A percentile compares a stretch with the other conserved stretches of the same genome.
These are phyloP conservation scores for Ustilago bromivora DNA, from an alignment of 1,284 basidiomycete genomes.

Conservation along the genomic window DNA sequence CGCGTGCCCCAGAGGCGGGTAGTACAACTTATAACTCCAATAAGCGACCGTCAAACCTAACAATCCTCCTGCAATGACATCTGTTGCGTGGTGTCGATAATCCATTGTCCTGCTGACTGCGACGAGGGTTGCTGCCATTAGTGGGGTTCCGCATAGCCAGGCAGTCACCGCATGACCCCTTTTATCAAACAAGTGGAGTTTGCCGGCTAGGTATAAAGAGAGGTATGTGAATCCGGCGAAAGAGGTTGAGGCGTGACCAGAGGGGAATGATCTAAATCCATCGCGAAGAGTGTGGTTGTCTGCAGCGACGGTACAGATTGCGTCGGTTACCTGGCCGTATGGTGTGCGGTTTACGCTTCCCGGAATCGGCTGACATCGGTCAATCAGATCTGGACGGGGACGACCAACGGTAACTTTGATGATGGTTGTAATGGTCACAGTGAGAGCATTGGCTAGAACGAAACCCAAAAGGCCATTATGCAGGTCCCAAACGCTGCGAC, in stretches of 20 bases:
- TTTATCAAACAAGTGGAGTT: slow-evolving; percentile 88
- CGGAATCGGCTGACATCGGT: slow-evolving; percentile 81
- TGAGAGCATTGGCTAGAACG: slow-evolving; percentile 79
- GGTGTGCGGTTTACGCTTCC: slow-evolving; percentile 75
- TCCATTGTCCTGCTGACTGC: slow-evolving; percentile 76
- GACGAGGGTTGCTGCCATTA: slow-evolving; percentile 83
- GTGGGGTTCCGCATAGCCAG: slow-evolving; percentile 83
- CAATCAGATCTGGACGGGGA: slow-evolving; percentile 75
- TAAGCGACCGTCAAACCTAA: slow-evolving; percentile 81
- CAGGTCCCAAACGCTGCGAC: slow-evolving; percentile 86
- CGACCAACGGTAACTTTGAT: slow-evolving; percentile 85
- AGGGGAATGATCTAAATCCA: slow-evolving; percentile 93
- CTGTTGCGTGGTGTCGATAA: slow-evolving; percentile 71
- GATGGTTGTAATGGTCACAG: slow-evolving; percentile 85
- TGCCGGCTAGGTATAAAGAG: slow-evolving; percentile 79
- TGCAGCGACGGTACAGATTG: slow-evolving; percentile 78
- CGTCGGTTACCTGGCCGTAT: slow-evolving; percentile 80
- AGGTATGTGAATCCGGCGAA: slow-evolving; percentile 94
- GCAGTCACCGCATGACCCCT: slow-evolving; percentile 85
- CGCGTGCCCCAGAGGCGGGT: slow-evolving; percentile 41
- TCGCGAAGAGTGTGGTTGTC: slow-evolving; percentile 38
- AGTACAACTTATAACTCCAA: slow-evolving; percentile 62
- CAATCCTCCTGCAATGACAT: slow-evolving; percentile 83
- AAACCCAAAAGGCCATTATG: slow-evolving; percentile 85
- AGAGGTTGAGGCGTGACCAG: slow-evolving; percentile 90